Base-by-base conservation (phyloP, 208 protist genomes). In the Crithidia brevicula region DNA sequence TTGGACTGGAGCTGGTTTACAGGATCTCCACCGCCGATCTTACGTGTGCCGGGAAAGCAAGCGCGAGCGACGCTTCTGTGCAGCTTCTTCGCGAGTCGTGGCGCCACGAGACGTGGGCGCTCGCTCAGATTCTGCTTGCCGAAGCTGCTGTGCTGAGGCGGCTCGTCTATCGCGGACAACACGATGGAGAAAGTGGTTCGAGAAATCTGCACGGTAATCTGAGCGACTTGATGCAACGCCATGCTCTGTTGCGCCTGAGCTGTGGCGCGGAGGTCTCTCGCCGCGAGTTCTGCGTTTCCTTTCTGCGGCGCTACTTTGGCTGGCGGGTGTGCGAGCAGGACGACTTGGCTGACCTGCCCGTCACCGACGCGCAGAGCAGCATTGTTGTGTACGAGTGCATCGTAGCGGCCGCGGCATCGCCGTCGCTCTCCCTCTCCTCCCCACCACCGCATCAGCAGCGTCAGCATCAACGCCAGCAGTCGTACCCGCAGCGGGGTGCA, bases 241-340 rank as follows among this genome's bases (percentile, higher is more conserved):
- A 42, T 20, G 33, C 15, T 5, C 53, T 31, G 7, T 40, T 11
- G 46, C 10, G 18, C 10, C 58, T 67, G 31, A 40, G 59, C 50
- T 40, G 47, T 15, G 75, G 53, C 22, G 9, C 28, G 1, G 49
- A 46, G 20, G 67, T 65, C 11, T 36, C 53, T 11, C 40, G 57
- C 18, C 61, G 57, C 38, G 67, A 70, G 28, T 83, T 83, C 38
- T 83, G 67, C 45, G 65, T 83, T 2, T 31, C 49, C 11, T 83
- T 83, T 36, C 68, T 83, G 30, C 77, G 57, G 8, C 71, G 77
- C 54, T 83, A 83, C 64, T 72, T 83, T 30, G 77, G 77, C 23
- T 74, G 72, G 66, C 77, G 57, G 4, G 40, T 78, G 63, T 72
- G 57, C n/a, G 64, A 71, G 30, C 23, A 65, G 10, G 67, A 58